Percentiles rank a stretch among this genome's conserved stretches.
Conservation (phyloP, 371 early-diverging fungal species). For the Mucor lusitanicus region DNA sequence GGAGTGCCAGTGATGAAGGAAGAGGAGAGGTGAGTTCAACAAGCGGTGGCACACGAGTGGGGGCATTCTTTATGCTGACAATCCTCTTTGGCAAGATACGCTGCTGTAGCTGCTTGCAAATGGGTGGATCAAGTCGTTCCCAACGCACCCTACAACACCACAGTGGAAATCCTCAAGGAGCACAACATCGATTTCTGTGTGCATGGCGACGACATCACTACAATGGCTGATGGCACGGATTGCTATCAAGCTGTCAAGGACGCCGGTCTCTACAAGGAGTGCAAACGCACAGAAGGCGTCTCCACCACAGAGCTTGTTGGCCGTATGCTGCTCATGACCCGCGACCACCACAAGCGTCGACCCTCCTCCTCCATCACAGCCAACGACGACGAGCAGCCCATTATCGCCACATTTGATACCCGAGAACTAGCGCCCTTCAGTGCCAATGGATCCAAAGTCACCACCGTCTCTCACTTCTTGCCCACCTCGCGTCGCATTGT, state of each 20-base stretch:
- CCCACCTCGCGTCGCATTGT: constrained; percentile 86
- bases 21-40: constrained; percentile 72
- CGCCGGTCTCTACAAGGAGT: constrained; percentile 91
- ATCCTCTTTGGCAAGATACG: constrained; percentile 60
- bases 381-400: too few relatives aligned
- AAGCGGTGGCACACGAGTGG: background rate
- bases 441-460: constrained; percentile 1
- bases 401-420: constrained; percentile 9
- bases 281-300: constrained; percentile 92
- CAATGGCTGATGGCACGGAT: constrained; percentile 93
- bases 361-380: constrained; percentile 6
- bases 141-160: constrained; percentile 93
- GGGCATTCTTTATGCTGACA: background rate
- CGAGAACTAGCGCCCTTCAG: constrained; percentile 14
- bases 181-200: constrained; percentile 92
- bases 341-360: constrained; percentile 73
- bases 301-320: constrained; percentile 96
- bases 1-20: constrained; percentile 95
- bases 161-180: constrained; percentile 78
- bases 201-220: constrained; percentile 96
- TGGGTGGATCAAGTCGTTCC: constrained; percentile 96
- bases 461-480: constrained; percentile 78
- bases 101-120: constrained; percentile 93
- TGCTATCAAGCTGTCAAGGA: constrained; percentile 94
- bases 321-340: constrained; percentile 92